These are phyloP conservation scores for Lecanoromycetidae sp. DNA, from an alignment of 2,329 filamentous ascomycete genomes.

Conservation along the genomic window DNA sequence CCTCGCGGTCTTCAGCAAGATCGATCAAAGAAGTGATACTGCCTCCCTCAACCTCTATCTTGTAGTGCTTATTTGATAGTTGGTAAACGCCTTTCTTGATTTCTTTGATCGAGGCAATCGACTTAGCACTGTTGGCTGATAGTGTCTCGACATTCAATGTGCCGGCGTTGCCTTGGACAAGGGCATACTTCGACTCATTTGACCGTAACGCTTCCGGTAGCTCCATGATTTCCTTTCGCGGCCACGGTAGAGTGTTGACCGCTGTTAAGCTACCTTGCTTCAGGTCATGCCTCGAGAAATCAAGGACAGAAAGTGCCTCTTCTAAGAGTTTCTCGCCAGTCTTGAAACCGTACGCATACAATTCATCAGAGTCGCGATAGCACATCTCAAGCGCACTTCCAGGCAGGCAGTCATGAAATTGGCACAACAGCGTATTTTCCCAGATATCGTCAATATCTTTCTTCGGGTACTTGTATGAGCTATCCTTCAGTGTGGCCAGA, in stretches of 20 bases:
- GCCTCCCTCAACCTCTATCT: conserved; percentile 60
- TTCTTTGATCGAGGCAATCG: conserved; percentile 38
- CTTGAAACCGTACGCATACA: conserved; percentile 73
- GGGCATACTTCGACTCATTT: conserved; percentile 26
- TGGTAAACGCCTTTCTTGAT: conserved; percentile 54
- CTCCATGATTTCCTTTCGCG: conserved; percentile 60
- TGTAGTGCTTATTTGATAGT: conserved; percentile 65
- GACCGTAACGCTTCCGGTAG: conserved; percentile 34
- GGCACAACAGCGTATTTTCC: conserved; percentile 81
- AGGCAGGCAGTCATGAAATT: conserved; percentile 95
- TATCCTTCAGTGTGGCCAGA: conserved; percentile 61
- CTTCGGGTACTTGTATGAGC: conserved; percentile 79
- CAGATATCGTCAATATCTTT: conserved; percentile 91
- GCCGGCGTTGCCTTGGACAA: conserved; percentile 38
- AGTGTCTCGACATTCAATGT: conserved; percentile 27
- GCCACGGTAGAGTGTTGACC: conserved; percentile 81
- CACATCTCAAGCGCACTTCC: conserved; percentile 96
- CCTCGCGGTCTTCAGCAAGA: conserved; percentile 57
- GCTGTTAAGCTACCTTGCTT: conserved; percentile 34
- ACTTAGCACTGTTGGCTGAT: conserved; percentile 16
- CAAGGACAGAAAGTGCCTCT: conserved; percentile 56
- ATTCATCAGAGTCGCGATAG: conserved; percentile 85
- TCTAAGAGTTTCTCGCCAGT: conserved; percentile 61
- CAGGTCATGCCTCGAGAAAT: conserved; percentile 31
- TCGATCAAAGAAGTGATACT: conserved; percentile 78